These are phyloP conservation scores for Acanthamoeba lenticulata DNA, from an alignment of 208 protist species.

Conservation along the genomic window DNA sequence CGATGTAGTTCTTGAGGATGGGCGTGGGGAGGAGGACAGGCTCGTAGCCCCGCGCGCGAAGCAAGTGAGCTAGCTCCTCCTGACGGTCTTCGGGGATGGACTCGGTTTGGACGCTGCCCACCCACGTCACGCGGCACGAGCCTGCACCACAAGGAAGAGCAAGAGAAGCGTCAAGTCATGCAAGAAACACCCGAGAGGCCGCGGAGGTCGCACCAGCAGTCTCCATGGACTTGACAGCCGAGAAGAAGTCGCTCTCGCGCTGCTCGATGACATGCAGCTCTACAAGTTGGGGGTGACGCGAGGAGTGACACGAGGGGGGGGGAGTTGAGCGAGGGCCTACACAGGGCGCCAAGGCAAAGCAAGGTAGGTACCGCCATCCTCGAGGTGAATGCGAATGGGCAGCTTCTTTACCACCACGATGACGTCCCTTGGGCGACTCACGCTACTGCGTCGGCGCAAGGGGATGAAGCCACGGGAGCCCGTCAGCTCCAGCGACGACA, in stretches of 20 bases:
- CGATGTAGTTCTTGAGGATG: constrained; percentile 23
- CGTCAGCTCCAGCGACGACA: background rate
- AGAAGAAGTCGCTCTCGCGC: constrained; percentile 28
- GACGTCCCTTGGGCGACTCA: background rate
- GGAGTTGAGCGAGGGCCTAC: no score
- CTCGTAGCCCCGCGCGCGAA: background rate
- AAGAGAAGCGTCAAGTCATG: background rate
- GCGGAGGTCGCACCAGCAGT: background rate
- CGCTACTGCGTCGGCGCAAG: background rate
- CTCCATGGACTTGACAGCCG: constrained; percentile 19
- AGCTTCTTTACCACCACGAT: constrained; percentile 49
- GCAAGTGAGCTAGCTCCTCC: background rate
- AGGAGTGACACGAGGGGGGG: no score
- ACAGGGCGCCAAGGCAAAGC: no score
- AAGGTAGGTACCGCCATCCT: background rate
- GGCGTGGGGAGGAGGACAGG: background rate
- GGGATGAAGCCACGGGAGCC: constrained; percentile 1
- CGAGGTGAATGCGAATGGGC: background rate
- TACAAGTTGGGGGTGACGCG: no score
- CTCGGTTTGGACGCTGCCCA: background rate
- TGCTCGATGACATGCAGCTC: background rate
- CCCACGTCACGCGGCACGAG: constrained; percentile 26
- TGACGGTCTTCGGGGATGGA: background rate
- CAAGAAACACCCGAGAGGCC: no score
- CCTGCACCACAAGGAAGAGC: background rate